Percentiles rank a stretch among this genome's conserved stretches.
These are phyloP conservation scores for Pseudoturritis turrita DNA, from an alignment of 345 rosid species.

Conservation along the genomic window DNA sequence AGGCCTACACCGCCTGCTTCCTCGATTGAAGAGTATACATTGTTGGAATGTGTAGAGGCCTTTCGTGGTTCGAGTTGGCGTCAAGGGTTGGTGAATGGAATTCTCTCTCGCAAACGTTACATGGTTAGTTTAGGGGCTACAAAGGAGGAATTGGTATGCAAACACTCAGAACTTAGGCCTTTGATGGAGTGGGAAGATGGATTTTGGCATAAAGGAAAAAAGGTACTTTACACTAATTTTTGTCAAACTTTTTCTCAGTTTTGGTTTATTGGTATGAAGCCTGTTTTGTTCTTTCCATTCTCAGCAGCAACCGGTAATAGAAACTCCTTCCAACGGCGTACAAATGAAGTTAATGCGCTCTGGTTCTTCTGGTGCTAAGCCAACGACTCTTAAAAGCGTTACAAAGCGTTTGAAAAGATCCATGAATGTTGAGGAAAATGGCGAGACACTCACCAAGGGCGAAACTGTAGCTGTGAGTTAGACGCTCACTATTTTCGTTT, in stretches of 20 bases:
- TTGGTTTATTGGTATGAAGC: constrained; percentile 1
- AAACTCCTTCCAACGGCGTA: not conserved
- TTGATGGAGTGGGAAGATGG: constrained; percentile 53
- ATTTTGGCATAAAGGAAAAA: constrained; percentile 38
- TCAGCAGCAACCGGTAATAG: not conserved
- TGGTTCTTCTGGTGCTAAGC: constrained; percentile 15
- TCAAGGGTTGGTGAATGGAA: constrained; percentile 46
- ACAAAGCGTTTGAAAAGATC: constrained; percentile 14
- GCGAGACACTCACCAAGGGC: constrained; percentile 21
- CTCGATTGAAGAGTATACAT: constrained; percentile 30
- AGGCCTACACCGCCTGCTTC: constrained; percentile 51
- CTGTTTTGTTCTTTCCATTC: not conserved
- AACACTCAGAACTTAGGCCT: constrained; percentile 48
- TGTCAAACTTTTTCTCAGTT: not conserved
- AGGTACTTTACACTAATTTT: constrained; percentile 35
- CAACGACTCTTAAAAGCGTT: constrained; percentile 16
- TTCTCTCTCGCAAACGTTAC: constrained; percentile 42
- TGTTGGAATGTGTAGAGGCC: constrained; percentile 53
- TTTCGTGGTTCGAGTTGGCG: constrained; percentile 43
- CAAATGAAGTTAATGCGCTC: constrained; percentile 16
- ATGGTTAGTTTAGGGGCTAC: constrained; percentile 38
- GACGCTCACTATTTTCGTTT: not conserved
- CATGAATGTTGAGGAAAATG: not conserved
- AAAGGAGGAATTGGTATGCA: constrained; percentile 34
- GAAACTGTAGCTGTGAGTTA: constrained; percentile 42